These are phyloP conservation scores for Macrophomina phaseolina DNA, from an alignment of 2,329 filamentous ascomycete species.

Conservation along the genomic window DNA sequence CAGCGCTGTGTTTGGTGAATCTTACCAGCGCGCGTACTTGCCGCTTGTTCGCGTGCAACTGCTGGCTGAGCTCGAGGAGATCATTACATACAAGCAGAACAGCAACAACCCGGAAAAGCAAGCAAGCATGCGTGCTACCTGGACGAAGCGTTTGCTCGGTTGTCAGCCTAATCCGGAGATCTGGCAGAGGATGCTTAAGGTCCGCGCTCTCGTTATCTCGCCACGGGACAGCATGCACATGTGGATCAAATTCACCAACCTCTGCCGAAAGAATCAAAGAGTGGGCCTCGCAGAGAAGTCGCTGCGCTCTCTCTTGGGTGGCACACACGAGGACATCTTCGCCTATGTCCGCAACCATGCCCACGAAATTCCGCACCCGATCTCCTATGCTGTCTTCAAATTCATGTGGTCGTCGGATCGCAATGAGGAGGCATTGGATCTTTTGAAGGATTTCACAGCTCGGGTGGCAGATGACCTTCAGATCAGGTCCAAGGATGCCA, in stretches of 20 bases:
- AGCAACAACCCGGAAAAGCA: slow-evolving; percentile 80
- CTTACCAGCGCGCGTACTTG: slow-evolving; percentile 95
- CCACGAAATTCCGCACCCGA: slow-evolving; percentile 69
- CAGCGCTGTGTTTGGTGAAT: slow-evolving; percentile 95
- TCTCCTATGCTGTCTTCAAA: slow-evolving; percentile 96
- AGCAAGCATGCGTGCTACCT: slow-evolving; percentile 88
- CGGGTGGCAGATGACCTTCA: slow-evolving; percentile 65
- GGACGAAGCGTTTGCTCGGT: slow-evolving; percentile 92
- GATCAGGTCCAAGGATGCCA: slow-evolving; percentile 39
- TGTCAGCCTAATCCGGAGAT: slow-evolving; percentile 98
- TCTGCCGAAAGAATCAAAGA: slow-evolving; percentile 94
- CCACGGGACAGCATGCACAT: slow-evolving; percentile 96
- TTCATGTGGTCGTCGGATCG: slow-evolving; percentile 82
- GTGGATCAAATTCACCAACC: slow-evolving; percentile 99
- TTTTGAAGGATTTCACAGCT: slow-evolving; percentile 66
- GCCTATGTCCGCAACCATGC: slow-evolving; percentile 42
- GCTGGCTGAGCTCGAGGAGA: slow-evolving; percentile 97
- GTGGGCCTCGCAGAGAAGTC: slow-evolving; percentile 96
- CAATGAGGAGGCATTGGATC: slow-evolving; percentile 54
- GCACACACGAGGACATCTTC: slow-evolving; percentile 61
- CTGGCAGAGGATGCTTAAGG: slow-evolving; percentile 97
- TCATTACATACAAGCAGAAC: slow-evolving; percentile 96
- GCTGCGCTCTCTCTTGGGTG: slow-evolving; percentile 84
- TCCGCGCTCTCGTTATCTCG: slow-evolving; percentile 88
- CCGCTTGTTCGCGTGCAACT: slow-evolving; percentile 99